Conservation (phyloP, 345 rosid species). For the Salix viminalis region DNA sequence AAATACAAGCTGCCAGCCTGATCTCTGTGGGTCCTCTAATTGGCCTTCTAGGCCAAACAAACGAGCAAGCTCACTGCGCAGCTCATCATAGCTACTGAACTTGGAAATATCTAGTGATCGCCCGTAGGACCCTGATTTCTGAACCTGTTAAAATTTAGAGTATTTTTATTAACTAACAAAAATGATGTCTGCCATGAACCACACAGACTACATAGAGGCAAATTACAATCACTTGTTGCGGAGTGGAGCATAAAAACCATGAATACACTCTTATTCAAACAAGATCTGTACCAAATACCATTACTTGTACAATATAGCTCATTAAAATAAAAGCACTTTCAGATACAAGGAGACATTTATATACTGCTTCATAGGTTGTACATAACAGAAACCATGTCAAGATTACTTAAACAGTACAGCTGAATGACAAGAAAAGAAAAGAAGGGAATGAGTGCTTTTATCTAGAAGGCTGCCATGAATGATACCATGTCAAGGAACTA, state of each 20-base stretch:
- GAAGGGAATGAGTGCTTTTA: neutral
- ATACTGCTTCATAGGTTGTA: neutral
- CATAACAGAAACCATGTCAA: neutral
- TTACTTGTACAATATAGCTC: neutral
- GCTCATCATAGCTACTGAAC: constrained; percentile 84
- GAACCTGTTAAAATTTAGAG: constrained; percentile 37
- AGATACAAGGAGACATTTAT: neutral
- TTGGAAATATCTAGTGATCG: constrained; percentile 79
- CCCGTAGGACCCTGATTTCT: constrained; percentile 69
- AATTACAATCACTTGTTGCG: neutral
- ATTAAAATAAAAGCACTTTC: neutral
- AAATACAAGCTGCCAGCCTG: constrained; percentile 98
- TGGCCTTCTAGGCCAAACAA: constrained; percentile 78
- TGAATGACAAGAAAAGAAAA: neutral
- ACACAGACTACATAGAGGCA: neutral
- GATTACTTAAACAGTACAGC: neutral
- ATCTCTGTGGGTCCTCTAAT: constrained; percentile 76
- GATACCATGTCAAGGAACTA: too few species aligned
- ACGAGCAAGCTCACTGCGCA: constrained; percentile 74
- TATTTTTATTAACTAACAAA: neutral
- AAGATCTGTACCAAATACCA: neutral
- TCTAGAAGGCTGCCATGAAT: neutral
- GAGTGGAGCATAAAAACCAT: neutral
- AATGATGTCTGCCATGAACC: neutral
- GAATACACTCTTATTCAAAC: neutral